Evolutionary conservation across 2,329 filamentous ascomycete genomes (phyloP).

Genomic region (Cadophora gregata): DNA sequence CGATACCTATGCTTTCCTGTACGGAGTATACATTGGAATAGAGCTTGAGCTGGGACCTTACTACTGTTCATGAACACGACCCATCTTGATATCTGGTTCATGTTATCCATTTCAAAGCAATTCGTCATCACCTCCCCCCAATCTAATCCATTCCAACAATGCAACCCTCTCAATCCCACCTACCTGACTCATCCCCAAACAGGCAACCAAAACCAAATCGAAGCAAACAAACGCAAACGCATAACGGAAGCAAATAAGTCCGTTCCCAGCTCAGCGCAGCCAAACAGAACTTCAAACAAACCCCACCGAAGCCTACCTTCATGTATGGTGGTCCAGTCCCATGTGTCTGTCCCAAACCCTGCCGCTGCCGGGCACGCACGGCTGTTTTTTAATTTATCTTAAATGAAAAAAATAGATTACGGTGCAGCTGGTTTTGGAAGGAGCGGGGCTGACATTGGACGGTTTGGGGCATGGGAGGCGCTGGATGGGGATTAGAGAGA

Average conservation of each 20-base stretch:
- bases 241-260: slow-evolving; percentile 14
- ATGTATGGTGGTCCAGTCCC: neutral
- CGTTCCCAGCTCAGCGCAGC: slow-evolving; percentile 2
- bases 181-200: neutral
- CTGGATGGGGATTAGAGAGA: neutral
- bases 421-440: slow-evolving; percentile 8
- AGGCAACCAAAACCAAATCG: neutral
- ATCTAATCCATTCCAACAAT: no score
- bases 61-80: neutral
- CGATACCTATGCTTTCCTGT: no score
- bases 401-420: neutral
- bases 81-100: neutral
- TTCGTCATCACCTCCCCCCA: slow-evolving; percentile 7
- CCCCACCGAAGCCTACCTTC: no score
- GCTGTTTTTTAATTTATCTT: slow-evolving; percentile 10
- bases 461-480: slow-evolving; percentile 8
- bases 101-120: neutral
- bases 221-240: neutral
- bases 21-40: no score
- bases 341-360: no score
- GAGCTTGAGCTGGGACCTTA: no score
- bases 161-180: neutral
- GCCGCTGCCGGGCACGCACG: neutral
- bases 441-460: neutral
- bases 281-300: neutral